Base-by-base conservation (phyloP, 108 stramenopile genomes). In the Schizochytrium sp. region DNA sequence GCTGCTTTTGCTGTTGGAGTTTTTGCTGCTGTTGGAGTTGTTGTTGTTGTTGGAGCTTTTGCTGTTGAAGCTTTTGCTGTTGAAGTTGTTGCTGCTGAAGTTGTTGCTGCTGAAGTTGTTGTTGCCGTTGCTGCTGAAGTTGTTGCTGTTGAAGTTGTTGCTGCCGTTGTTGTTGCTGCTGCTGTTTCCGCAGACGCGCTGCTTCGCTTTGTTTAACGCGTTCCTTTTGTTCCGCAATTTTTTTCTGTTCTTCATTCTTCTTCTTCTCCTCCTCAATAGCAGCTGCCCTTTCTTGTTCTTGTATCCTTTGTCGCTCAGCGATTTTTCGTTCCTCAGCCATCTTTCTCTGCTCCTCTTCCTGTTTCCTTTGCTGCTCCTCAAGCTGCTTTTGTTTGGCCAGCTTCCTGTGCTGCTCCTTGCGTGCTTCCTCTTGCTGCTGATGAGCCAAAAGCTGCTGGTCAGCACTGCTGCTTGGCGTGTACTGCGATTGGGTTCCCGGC, bases 121-220 rank as follows among this genome's bases (percentile, higher is more conserved):
- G 72, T 40, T 72, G 72, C 19, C 47, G 89, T 55, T 89, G 89
- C 38, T 47, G 57, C 50, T 72, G 57, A 4, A 17, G 72, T 28
- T 76, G 72, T 83, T 89, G 72, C 61, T 73, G 50, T 83, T 72
- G 72, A 1, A 4, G 72, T 55, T 44, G 89, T 72, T 89, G 41
- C 56, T 89, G 72, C 56, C 73, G 45, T 40, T 72, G 45, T 73
- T 72, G 72, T 89, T 89, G 69, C 40, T 72, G 89, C 69, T 89
- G 72, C 44, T 89, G 72, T 5, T 76, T 15, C 40, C 28, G 28
- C 28, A 28, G 28, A 28, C 28, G 28, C 28, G 28, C 28, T 28
- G 28, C 28, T 28, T 28, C 28, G 28, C 28, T 28, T 28, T 64
- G 41, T n/a, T 10, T 42, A 38, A 42, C 4, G 61, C 61, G 61